A percentile compares a stretch with the other conserved stretches of the same genome.
phyloP scores from a whole-genome alignment of 2,329 filamentous ascomycete genomes.

The Fusarium xylarioides region DNA sequence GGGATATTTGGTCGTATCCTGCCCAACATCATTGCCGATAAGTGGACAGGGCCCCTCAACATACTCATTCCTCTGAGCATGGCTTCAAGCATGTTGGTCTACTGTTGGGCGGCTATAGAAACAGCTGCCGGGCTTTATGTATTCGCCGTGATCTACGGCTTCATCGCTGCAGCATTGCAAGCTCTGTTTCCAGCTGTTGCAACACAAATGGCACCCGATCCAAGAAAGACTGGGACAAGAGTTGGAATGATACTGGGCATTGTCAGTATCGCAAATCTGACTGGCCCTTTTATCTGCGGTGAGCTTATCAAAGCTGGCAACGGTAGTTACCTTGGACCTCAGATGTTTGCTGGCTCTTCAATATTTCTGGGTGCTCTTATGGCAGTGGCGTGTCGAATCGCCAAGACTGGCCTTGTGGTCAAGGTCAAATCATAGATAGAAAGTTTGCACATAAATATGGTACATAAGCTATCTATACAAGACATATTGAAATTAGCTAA shows the following conservation, averaged over 20 bases:
- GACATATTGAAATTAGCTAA: no score
- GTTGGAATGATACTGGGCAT: conserved; percentile 50
- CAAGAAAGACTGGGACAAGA: conserved; percentile 45
- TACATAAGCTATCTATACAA: rapidly evolving
- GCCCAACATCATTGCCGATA: conserved; percentile 58
- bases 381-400: conserved; percentile 25
- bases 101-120: conserved; percentile 44
- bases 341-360: conserved; percentile 39
- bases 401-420: conserved; percentile 25
- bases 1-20: conserved; percentile 60
- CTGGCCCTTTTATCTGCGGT: conserved; percentile 43
- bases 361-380: conserved; percentile 36
- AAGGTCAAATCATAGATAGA: conserved; percentile 14
- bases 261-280: conserved; percentile 44
- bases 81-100: conserved; percentile 37
- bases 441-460: background rate
- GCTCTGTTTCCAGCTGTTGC: conserved; percentile 61
- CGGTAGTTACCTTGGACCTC: conserved; percentile 35
- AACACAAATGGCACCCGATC: conserved; percentile 51
- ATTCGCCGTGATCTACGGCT: conserved; percentile 56
- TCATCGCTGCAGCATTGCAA: conserved; percentile 60
- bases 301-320: conserved; percentile 27
- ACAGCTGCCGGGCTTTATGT: conserved; percentile 39
- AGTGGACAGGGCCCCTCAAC: conserved; percentile 61
- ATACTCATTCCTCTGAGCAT: conserved; percentile 53